Base-by-base conservation (phyloP, 495 filamentous ascomycete species). In the Apiosordaria backusii region DNA sequence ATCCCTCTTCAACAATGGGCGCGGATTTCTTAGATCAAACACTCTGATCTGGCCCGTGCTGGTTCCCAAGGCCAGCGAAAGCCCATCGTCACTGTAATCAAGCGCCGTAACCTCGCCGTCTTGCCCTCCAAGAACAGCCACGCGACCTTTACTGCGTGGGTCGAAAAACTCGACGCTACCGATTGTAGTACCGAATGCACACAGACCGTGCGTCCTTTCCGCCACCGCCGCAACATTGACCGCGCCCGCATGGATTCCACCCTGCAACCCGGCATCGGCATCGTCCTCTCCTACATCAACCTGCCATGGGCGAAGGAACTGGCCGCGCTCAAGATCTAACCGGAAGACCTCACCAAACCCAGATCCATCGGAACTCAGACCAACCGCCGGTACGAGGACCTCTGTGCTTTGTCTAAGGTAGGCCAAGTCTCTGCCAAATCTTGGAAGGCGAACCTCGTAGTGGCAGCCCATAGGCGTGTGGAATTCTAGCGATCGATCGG, bases 131-230 rank as follows among this genome's bases (percentile, higher is more conserved):
- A 99, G 80, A 22, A 92, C 81, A 23, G 91, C 92, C n/a, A 95
- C 88, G 26, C 92, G 84, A 64, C 87, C 88, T 72, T 92, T 89
- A 62, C 88, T 89, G 67, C 96, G 83, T 3, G 93, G 84, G 74
- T 99, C 96, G 90, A 92, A 99, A 68, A 98, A 92, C 69, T 98
- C 96, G 29, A 98, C 93, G 5, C 92, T 96, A n/a, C 96, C 94
- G 50, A 91, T 79, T 2, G 91, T 90, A n/a, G 96, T 98, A 35
- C 96, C 96, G 71, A 99, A 98, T 1, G 96, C 93, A 54, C 94
- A 83, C 13, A 99, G 83, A 53, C 92, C 93, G 75, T 99, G 96
- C 53, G 91, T 93, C 13, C 89, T 87, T 72, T 97, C 92, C 15
- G 95, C 96, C 60, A 97, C 87, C 1, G 92, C 89, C 60, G 90